Base-by-base conservation (phyloP, 1,284 basidiomycete genomes). In the Cryptococcus sp. region DNA sequence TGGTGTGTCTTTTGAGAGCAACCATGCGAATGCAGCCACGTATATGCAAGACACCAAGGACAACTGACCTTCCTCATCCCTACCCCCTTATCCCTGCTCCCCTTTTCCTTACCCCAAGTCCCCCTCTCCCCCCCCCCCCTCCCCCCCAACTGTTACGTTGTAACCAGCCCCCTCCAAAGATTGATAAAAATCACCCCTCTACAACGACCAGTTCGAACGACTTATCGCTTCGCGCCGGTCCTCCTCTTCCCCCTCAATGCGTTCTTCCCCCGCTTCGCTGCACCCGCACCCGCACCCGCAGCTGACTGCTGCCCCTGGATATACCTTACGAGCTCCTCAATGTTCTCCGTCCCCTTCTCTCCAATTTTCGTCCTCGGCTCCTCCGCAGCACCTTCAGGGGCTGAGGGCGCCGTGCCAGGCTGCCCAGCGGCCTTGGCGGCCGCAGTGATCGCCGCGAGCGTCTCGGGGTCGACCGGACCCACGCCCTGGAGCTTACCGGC, bases 321-420 rank as follows among this genome's bases (percentile, higher is more conserved):
- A 64, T 73, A 80, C 56, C 73, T 71, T 63, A 79, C 79, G 50
- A 80, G 69, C 56, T 78, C 78, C 51, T 80, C 79, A 24, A 80
- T 68, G 54, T 72, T 73, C 55, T 75, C 50, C 48, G 73, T 67
- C 4, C 72, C 75, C 53, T 66, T 68, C 52, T 73, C 68, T 24
- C 72, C 75, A 52, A 73, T 71, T 24, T 57, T 50, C 20, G 50
- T 21, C 4, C n/a, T 20, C 23, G 16, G 38, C 39, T 57, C 59
- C 20, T 57, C 66, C 28, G 59, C 61, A 23, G 42, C 60, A 3
- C 52, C 55, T 21, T 50, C 46, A 33, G 46, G 57, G 13, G 52
- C 58, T 36, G 57, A 44, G 11, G 45, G 50, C 15, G 55, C 59
- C 3, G 58, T 61, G 35, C 58, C 47, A 33, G 54, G 53, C 39